Percentiles rank a stretch among this genome's conserved stretches.
These are phyloP conservation scores for Tetradesmus lagerheimii DNA, from an alignment of 139 green algal species.

Conservation along the genomic window DNA sequence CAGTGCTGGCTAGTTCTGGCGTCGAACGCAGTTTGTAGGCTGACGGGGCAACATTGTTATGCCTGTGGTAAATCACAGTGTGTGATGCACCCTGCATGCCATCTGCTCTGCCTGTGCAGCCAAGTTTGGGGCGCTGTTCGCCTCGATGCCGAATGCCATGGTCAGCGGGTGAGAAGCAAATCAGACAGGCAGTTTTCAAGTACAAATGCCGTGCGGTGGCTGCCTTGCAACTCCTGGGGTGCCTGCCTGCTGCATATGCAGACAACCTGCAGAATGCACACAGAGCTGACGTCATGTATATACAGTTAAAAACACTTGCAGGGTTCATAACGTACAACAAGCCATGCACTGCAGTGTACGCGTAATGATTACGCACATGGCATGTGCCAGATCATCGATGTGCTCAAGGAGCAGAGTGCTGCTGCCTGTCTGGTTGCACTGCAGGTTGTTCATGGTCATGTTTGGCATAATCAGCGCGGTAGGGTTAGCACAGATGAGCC, in stretches of 20 bases:
- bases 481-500: neutral
- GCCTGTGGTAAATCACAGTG: too few relatives aligned
- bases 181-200: neutral
- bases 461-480: neutral
- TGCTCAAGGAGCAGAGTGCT: neutral
- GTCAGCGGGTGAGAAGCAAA: conserved; percentile 31
- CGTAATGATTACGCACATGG: too few relatives aligned
- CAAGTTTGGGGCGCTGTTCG: conserved; percentile 83
- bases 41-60: too few relatives aligned
- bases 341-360: too few relatives aligned
- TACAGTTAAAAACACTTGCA: too few relatives aligned
- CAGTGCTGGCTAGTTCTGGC: too few relatives aligned
- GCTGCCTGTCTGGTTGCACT: neutral
- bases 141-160: conserved; percentile 72
- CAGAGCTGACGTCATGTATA: too few relatives aligned
- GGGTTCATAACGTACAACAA: too few relatives aligned
- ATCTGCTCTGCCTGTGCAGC: conserved; percentile 48
- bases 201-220: neutral
- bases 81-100: too few relatives aligned
- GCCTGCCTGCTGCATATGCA: neutral
- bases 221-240: neutral
- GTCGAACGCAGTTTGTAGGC: too few relatives aligned
- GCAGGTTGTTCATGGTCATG: neutral
- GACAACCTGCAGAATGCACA: neutral
- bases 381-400: too few relatives aligned